These are phyloP conservation scores for Pleurotus tuoliensis DNA, from an alignment of 768 basidiomycete species.

Conservation along the genomic window DNA sequence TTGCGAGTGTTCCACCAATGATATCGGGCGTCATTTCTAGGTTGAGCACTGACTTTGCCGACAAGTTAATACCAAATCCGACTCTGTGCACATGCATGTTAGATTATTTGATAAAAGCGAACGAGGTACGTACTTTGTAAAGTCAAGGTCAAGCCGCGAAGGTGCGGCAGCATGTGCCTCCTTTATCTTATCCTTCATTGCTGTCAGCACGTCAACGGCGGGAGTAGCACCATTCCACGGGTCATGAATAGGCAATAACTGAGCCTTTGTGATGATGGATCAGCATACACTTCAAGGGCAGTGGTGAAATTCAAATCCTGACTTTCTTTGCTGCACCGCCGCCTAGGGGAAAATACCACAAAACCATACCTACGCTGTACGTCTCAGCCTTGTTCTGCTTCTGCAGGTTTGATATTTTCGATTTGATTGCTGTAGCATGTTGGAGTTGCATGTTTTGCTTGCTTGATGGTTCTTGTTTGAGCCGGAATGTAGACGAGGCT, in stretches of 20 bases:
- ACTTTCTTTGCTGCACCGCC: background rate
- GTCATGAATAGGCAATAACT: background rate
- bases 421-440: background rate
- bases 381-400: background rate
- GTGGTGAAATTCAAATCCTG: background rate
- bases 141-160: background rate
- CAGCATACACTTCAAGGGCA: too few relatives aligned
- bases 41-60: background rate
- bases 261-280: background rate
- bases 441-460: background rate
- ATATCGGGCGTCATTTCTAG: background rate
- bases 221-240: background rate
- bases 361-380: background rate
- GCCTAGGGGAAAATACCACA: background rate
- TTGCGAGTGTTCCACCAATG: background rate
- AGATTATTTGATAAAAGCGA: background rate
- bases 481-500: background rate
- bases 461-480: background rate
- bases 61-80: background rate
- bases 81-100: background rate
- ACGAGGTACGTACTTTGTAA: background rate
- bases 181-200: background rate
- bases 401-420: background rate
- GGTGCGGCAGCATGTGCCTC: background rate
- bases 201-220: background rate